phyloP scores from a whole-genome alignment of 1,284 basidiomycete species.

The Rhodotorula sp. region DNA sequence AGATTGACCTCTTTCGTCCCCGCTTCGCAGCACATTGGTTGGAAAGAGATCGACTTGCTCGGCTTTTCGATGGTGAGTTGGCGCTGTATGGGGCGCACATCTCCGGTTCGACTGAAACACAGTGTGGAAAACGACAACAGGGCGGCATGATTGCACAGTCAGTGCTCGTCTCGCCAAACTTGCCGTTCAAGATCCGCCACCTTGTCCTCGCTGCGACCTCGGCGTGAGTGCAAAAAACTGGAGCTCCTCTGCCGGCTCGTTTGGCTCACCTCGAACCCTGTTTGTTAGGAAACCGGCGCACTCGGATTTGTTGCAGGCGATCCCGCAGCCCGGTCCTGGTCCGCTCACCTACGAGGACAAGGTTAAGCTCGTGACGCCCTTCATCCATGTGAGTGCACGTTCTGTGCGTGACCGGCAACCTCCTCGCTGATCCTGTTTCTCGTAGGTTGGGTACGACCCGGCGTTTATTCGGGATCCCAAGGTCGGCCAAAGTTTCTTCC shows the following conservation, averaged over 20 bases:
- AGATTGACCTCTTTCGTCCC: neutral
- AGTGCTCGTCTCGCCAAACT: slow-evolving; percentile 8
- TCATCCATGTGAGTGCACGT: slow-evolving; percentile 16
- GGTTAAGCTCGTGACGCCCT: slow-evolving; percentile 29
- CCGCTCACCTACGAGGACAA: slow-evolving; percentile 30
- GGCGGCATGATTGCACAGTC: slow-evolving; percentile 38
- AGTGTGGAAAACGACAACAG: neutral
- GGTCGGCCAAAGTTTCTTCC: neutral
- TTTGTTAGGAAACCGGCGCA: slow-evolving; percentile 32
- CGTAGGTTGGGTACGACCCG: slow-evolving; percentile 27
- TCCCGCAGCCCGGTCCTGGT: slow-evolving; percentile 14
- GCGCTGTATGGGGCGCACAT: neutral
- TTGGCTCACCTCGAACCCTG: neutral
- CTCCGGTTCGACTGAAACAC: neutral
- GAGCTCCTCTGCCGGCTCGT: neutral
- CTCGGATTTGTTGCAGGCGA: slow-evolving; percentile 36
- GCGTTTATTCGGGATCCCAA: slow-evolving; percentile 14
- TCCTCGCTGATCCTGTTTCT: neutral
- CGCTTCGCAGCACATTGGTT: slow-evolving; percentile 25
- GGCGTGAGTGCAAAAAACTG: slow-evolving; percentile 4
- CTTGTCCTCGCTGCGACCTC: slow-evolving; percentile 32
- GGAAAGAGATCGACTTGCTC: slow-evolving; percentile 27
- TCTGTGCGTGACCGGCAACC: too few relatives aligned
- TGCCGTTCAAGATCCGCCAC: slow-evolving; percentile 36
- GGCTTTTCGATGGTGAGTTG: slow-evolving; percentile 37